Percentiles rank a stretch among this genome's conserved stretches.
phyloP scores from a whole-genome alignment of 495 filamentous ascomycete genomes.

The Tuber calosporum region DNA sequence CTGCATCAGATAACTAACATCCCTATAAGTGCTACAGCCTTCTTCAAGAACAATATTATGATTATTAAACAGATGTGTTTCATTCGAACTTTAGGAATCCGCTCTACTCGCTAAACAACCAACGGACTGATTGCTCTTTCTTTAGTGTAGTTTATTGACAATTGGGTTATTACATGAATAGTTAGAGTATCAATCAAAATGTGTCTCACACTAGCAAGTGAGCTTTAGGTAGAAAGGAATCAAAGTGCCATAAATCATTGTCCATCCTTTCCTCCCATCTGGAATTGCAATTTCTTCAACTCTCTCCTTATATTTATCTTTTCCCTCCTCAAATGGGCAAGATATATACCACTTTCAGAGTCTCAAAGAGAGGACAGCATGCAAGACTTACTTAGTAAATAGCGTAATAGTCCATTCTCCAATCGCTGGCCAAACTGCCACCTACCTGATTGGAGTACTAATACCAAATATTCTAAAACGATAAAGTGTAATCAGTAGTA shows the following conservation, averaged over 20 bases:
- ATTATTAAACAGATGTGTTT: too few species aligned
- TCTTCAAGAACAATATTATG: too few species aligned
- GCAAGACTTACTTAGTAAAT: too few species aligned
- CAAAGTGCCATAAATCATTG: not conserved
- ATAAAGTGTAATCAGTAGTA: not conserved
- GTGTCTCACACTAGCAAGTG: not conserved
- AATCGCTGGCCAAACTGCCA: not conserved
- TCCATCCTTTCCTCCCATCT: not conserved
- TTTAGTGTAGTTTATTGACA: not conserved
- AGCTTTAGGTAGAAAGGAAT: not conserved
- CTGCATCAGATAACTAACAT: too few species aligned
- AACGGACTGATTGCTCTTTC: too few species aligned
- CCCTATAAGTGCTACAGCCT: too few species aligned
- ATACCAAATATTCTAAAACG: not conserved
- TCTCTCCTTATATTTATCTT: not conserved
- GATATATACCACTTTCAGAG: not conserved
- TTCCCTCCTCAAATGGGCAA: not conserved
- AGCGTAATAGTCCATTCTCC: not conserved
- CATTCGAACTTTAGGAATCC: too few species aligned
- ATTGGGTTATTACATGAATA: not conserved
- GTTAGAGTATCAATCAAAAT: not conserved
- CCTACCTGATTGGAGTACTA: not conserved
- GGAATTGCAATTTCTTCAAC: not conserved
- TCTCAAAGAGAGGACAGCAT: not conserved
- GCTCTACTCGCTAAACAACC: too few species aligned